Evolutionary conservation across 2,329 filamentous ascomycete species (phyloP), one percentile per base, ranked within the genome.

Genomic region (Sporothrix luriei): DNA sequence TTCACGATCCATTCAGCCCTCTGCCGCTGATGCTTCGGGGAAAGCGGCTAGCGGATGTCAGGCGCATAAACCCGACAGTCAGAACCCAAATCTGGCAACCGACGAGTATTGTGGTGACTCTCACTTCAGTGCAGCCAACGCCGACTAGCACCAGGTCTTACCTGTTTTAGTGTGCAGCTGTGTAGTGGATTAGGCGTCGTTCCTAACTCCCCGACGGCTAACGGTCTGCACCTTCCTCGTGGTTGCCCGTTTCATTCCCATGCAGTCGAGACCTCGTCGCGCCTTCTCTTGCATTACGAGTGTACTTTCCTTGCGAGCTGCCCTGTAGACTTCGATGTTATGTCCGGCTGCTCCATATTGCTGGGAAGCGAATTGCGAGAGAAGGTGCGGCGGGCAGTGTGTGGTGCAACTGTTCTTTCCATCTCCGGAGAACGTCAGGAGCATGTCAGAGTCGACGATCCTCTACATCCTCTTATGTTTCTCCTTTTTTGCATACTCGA

Each of bases 151-250:
- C 52, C 26, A 14, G 14, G 26, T 38, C 52, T 55, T 55, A 14
- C 52, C 52, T 55, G 14, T 7, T 55, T 55, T 33, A 14, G 52
- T 14, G 29, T 7, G 14, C 24, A 7, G 4, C 11, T 7, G 19
- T 29, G 29, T 5, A 3, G 29, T 29, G 29, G 29, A 29, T 29
- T 5, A 29, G 29, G 29, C 5, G 33, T 33, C 33, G 33, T 55
- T 38, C 52, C 55, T 40, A 59, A 24, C 55, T 61, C 55, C 55
- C 55, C 55, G 55, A 40, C n/a, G 55, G 55, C 33, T 43, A 19
- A 21, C 55, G 16, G 52, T 38, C 54, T 57, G 54, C 54, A 7
- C 54, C 29, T 57, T 19, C 14, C 11, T 1, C 24, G 3, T 10
- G 16, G 24, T 33, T 29, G 52, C 14, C 55, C 55, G 55, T 61